Evolutionary conservation across 441 rosid genomes (phyloP).

Genomic region (Populus trichocarpa): DNA sequence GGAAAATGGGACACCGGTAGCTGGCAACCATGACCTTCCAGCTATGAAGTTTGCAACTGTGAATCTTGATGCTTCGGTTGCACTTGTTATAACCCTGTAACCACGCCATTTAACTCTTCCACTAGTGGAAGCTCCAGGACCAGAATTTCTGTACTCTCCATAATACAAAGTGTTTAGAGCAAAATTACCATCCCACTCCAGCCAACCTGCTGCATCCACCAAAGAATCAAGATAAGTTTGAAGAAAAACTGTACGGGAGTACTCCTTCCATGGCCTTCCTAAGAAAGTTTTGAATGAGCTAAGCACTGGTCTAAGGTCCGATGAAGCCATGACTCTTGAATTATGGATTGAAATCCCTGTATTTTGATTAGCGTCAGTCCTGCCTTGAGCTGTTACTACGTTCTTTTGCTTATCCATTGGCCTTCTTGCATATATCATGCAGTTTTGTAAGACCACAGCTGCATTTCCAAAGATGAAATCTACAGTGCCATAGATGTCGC

Average conservation of each 20-base stretch:
- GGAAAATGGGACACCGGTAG: conserved; percentile 29
- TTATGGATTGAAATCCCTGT: conserved; percentile 59
- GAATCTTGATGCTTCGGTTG: conserved; percentile 30
- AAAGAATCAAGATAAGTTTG: conserved; percentile 32
- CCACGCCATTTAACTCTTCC: conserved; percentile 46
- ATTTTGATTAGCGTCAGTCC: conserved; percentile 66
- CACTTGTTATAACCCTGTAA: conserved; percentile 24
- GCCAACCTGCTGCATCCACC: conserved; percentile 37
- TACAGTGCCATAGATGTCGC: conserved; percentile 35
- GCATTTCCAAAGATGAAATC: conserved; percentile 50
- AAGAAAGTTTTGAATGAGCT: conserved; percentile 30
- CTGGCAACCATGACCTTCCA: conserved; percentile 32
- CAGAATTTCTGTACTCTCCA: conserved; percentile 35
- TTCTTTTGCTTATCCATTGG: conserved; percentile 51
- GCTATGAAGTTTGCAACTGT: conserved; percentile 31
- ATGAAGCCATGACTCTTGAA: conserved; percentile 32
- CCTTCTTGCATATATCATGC: conserved; percentile 43
- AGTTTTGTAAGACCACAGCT: conserved; percentile 29
- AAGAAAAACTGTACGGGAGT: conserved; percentile 35
- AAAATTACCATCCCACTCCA: conserved; percentile 17
- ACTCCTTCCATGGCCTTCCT: conserved; percentile 48
- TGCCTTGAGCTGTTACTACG: conserved; percentile 72
- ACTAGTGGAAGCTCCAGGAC: conserved; percentile 32
- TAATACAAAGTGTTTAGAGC: conserved; percentile 13
- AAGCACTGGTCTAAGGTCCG: conserved; percentile 29